Percentiles rank a stretch among this genome's conserved stretches.
Evolutionary conservation across 352 stramenopile genomes (phyloP).

Genomic region (Phytophthora syringae): DNA sequence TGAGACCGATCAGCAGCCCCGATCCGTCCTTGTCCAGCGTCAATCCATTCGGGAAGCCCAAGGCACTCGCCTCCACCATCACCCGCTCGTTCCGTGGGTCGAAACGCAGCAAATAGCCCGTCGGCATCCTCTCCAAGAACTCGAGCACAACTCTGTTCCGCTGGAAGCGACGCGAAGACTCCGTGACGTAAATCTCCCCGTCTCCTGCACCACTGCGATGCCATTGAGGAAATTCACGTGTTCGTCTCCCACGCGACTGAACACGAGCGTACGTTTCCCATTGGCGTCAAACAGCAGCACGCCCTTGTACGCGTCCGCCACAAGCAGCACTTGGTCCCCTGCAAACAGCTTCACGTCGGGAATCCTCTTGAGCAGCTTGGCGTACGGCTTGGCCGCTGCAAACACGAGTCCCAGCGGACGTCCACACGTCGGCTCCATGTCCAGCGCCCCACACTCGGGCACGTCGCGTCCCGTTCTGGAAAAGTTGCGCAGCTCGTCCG

Average conservation of each 20-base stretch:
- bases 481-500: slow-evolving; percentile 51
- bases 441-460: slow-evolving; percentile 33
- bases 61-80: slow-evolving; percentile 31
- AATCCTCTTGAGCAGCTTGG: slow-evolving; percentile 53
- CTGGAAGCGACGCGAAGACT: slow-evolving; percentile 59
- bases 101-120: slow-evolving; percentile 60
- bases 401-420: slow-evolving; percentile 62
- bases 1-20: slow-evolving; percentile 54
- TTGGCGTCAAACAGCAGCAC: slow-evolving; percentile 62
- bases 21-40: slow-evolving; percentile 46
- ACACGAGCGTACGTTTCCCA: slow-evolving; percentile 59
- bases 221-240: slow-evolving; percentile 56
- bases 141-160: slow-evolving; percentile 53
- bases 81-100: slow-evolving; percentile 37
- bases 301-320: slow-evolving; percentile 69
- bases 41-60: slow-evolving; percentile 61
- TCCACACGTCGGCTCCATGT: slow-evolving; percentile 55
- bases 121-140: slow-evolving; percentile 52
- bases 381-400: slow-evolving; percentile 40
- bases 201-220: slow-evolving; percentile 45
- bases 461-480: slow-evolving; percentile 50
- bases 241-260: slow-evolving; percentile 50
- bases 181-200: slow-evolving; percentile 62
- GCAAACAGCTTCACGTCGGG: slow-evolving; percentile 47
- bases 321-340: slow-evolving; percentile 58